Evolutionary conservation across 1,139 yeast genomes (phyloP).

Genomic region (Yamadazyma epiphylla): DNA sequence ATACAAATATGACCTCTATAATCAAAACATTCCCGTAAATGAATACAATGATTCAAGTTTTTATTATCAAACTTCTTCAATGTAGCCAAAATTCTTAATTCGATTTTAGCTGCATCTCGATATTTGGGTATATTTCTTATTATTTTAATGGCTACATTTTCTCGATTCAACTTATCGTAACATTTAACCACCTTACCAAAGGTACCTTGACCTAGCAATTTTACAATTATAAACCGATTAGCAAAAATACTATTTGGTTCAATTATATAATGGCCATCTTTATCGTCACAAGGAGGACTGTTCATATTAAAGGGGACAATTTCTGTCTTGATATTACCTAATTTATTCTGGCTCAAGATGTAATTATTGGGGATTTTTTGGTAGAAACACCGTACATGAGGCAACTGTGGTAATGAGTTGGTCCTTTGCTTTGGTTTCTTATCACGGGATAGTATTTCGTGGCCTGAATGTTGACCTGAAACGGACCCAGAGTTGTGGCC

Average conservation of each 20-base stretch:
- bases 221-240: slow-evolving; percentile 60
- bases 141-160: slow-evolving; percentile 85
- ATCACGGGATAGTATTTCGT: no score
- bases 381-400: slow-evolving; percentile 48
- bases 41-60: slow-evolving; percentile 70
- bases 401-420: slow-evolving; percentile 68
- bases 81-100: slow-evolving; percentile 73
- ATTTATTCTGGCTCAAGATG: slow-evolving; percentile 36
- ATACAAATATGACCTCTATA: slow-evolving; percentile 91
- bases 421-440: slow-evolving; percentile 60
- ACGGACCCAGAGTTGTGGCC: no score
- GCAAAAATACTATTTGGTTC: slow-evolving; percentile 59
- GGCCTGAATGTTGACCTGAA: no score
- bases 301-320: slow-evolving; percentile 38
- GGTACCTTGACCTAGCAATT: slow-evolving; percentile 91
- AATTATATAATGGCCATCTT: slow-evolving; percentile 80
- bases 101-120: slow-evolving; percentile 83
- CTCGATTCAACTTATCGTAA: slow-evolving; percentile 51
- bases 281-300: slow-evolving; percentile 59
- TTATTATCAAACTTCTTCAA: slow-evolving; percentile 70
- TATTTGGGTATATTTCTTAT: slow-evolving; percentile 77
- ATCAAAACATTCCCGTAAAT: slow-evolving; percentile 86
- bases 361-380: slow-evolving; percentile 37
- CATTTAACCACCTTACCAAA: slow-evolving; percentile 93
- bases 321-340: slow-evolving; percentile 42